Base-by-base conservation (phyloP, 768 basidiomycete genomes). In the Amanita muscaria region DNA sequence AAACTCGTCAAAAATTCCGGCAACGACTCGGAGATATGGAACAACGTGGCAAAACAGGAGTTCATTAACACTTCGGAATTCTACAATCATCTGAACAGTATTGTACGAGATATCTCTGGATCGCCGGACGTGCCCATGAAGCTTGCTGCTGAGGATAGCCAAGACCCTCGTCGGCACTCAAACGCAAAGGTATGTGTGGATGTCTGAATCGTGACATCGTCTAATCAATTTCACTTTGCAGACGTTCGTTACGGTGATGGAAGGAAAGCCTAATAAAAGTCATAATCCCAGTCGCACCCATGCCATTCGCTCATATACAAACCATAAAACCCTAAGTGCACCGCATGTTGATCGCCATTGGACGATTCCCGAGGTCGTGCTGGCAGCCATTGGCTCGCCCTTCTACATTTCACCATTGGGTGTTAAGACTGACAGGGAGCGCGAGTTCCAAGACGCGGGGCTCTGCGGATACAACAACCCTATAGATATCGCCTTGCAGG, bases 381-480 rank as follows among this genome's bases (percentile, higher is more conserved):
- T 49, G 15, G 55, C 54, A 15, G 50, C 53, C 4, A 23, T 53
- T 5, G 51, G 55, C 8, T 53, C 55, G 2, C 47, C 48, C 2
- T 29, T 56, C 10, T 58, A 49, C 35, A 33, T 61, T 31, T 35
- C 49, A 6, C 51, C 58, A 5, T 15, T 51, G 9, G 36, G 40
- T 6, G 11, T 53, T 25, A 25, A 50, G 19, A 43, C 49, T n/a
- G 27, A 38, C 21, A 50, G 44, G 30, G 46, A 52, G 31, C 48
- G 49, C 34, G 29, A 23, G 9, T 61, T 55, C 46, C 51, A 49
- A 3, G 60, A 59, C 36, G 43, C 58, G 1, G 56, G 53, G 1
- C 55, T 56, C 38, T 53, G 55, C 23, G 60, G 58, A 0, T 59
- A 55, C 42, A 57, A 55, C 33, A 58, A 54, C 32, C 58, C 58